Evolutionary conservation across 495 filamentous ascomycete species (phyloP), one percentile per base, ranked within the genome.

Genomic region (Neurospora africana): DNA sequence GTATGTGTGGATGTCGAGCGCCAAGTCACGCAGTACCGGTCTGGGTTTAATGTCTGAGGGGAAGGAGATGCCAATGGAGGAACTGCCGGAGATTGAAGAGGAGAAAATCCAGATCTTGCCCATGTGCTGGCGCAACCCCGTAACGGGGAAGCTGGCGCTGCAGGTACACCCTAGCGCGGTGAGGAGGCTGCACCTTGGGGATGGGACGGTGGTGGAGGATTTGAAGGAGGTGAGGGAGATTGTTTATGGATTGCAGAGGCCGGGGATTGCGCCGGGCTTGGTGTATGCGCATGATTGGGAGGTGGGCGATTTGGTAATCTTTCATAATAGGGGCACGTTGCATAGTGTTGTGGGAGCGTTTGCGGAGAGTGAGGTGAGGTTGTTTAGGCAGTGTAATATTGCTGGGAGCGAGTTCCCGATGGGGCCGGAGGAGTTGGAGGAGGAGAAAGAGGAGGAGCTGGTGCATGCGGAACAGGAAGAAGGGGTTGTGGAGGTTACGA

Each of bases 301-400:
- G 73, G 88, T 91, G 75, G 90, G 91, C 9, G 90, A 92, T 74
- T 79, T 92, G 69, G 91, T 92, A 5, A 78, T 93, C 39, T 92
- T 93, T 78, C 89, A 92, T 75, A 92, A 92, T 76, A 87, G 89
- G 11, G 91, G 90, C 1, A 85, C 92, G 27, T 74, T 92, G 69
- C 91, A 93, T 78, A 88, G 87, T 5, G 90, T 93, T 43, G 91
- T 92, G 0, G 91, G 91, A 2, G 89, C 89, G 1, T 93, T 93
- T 79, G 86, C 85, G 58, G 85, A 88, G 21, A 89, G 90, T 40
- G 90, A 93, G 82, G 86, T 91, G 33, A 80, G 91, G 35, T 73
- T 93, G 72, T 93, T 93, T 74, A 81, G 91, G 70, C 91, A 93
- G 83, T 92, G 90, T 81, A 93, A 93, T 77, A 82, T 92, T 78